Conservation (phyloP, 2,329 filamentous ascomycete species). For the Curvularia sp. region DNA sequence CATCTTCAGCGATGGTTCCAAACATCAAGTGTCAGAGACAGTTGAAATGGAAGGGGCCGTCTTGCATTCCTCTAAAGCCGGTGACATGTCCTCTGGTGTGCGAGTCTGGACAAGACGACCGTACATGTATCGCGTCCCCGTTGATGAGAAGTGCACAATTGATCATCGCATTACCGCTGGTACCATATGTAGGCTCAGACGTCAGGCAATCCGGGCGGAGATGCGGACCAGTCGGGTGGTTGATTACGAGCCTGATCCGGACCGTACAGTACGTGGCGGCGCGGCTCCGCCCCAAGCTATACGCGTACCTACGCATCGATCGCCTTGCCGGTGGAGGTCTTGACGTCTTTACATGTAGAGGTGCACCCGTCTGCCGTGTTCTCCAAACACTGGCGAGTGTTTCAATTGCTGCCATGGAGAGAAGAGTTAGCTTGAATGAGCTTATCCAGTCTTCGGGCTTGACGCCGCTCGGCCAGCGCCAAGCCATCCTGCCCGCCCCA, state of each 20-base stretch:
- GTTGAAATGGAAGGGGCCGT: conserved; percentile 11
- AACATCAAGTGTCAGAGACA: conserved; percentile 23
- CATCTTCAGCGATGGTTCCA: conserved; percentile 16
- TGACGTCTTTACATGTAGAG: conserved; percentile 1
- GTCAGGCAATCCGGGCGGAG: neutral
- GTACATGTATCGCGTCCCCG: neutral
- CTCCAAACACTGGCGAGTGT: conserved; percentile 11
- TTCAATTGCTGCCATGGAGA: conserved; percentile 30
- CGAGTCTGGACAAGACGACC: neutral
- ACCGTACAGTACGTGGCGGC: conserved; percentile 9
- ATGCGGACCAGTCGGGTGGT: conserved; percentile 7
- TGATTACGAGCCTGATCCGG: conserved; percentile 1
- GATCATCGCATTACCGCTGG: neutral
- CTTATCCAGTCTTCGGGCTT: conserved; percentile 42
- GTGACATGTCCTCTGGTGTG: neutral
- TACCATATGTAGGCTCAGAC: neutral
- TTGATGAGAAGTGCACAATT: neutral
- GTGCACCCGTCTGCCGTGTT: conserved; percentile 3
- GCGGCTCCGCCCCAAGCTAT: conserved; percentile 25
- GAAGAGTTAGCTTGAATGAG: conserved; percentile 37
- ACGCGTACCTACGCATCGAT: conserved; percentile 25
- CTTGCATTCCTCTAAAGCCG: conserved; percentile 20
- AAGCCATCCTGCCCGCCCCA: conserved; percentile 44
- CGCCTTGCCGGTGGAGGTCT: conserved; percentile 2
- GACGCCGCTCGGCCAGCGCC: conserved; percentile 31